These are phyloP conservation scores for Cordyceps cicadae DNA, from an alignment of 2,329 filamentous ascomycete species.

Conservation along the genomic window DNA sequence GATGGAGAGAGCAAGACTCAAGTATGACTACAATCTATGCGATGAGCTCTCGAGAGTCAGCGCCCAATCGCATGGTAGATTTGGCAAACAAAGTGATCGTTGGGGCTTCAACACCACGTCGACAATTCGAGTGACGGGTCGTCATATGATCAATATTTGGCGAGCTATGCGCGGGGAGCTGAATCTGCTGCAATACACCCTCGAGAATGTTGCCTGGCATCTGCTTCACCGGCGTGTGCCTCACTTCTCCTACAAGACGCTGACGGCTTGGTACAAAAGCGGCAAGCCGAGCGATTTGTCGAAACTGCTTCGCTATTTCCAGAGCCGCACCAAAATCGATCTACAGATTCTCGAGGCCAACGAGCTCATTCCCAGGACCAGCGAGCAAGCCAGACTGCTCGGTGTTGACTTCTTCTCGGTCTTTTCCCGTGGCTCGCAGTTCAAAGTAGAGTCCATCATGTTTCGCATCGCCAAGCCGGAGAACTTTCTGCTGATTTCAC, in stretches of 20 bases:
- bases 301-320: constrained; percentile 72
- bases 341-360: constrained; percentile 88
- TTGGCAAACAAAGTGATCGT: constrained; percentile 76
- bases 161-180: constrained; percentile 90
- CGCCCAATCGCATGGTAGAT: constrained; percentile 69
- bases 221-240: constrained; percentile 79
- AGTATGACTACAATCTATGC: constrained; percentile 85
- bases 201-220: constrained; percentile 94
- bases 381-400: constrained; percentile 85
- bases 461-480: constrained; percentile 97
- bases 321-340: constrained; percentile 67
- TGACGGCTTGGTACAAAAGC: constrained; percentile 76
- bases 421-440: constrained; percentile 89
- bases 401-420: constrained; percentile 97
- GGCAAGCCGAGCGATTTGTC: constrained; percentile 58
- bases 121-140: constrained; percentile 82
- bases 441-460: constrained; percentile 98
- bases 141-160: constrained; percentile 97
- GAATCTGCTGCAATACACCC: constrained; percentile 84
- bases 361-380: constrained; percentile 79
- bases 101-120: constrained; percentile 96
- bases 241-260: constrained; percentile 69
- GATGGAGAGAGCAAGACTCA: constrained; percentile 76
- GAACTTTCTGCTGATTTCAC: constrained; percentile 83
- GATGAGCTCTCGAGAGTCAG: constrained; percentile 89